Conservation (phyloP, 2,329 filamentous ascomycete genomes). For the Chrysoporthe austroafricana region DNA sequence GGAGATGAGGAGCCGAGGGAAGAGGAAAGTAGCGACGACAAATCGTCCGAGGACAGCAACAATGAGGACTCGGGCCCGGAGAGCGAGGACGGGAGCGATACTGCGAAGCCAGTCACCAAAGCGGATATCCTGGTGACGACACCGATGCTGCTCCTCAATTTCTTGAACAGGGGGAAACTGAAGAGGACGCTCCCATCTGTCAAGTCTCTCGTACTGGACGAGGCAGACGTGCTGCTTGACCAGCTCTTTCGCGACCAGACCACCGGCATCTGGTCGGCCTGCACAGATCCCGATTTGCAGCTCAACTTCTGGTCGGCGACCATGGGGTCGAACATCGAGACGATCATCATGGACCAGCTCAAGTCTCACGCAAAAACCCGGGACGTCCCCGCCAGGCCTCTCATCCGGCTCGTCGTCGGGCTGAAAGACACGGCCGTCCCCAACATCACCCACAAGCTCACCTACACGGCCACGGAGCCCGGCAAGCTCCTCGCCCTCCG, state of each 20-base stretch:
- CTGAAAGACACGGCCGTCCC: constrained; percentile 95
- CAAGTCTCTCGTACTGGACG: constrained; percentile 79
- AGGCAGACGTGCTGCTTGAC: constrained; percentile 93
- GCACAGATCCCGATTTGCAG: constrained; percentile 69
- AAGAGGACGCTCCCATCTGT: constrained; percentile 66
- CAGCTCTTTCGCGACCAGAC: constrained; percentile 90
- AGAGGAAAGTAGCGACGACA: constrained; percentile 43
- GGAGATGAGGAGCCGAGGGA: constrained; percentile 44
- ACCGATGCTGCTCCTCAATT: constrained; percentile 76
- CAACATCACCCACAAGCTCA: constrained; percentile 85
- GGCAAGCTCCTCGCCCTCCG: constrained; percentile 92
- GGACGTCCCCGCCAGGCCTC: constrained; percentile 46
- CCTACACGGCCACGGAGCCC: constrained; percentile 89
- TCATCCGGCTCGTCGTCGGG: constrained; percentile 89
- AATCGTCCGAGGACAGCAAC: constrained; percentile 35
- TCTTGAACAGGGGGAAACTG: constrained; percentile 55
- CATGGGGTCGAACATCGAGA: constrained; percentile 91
- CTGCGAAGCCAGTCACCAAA: constrained; percentile 61
- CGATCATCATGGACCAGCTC: constrained; percentile 72
- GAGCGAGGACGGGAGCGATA: constrained; percentile 38
- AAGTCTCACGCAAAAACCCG: constrained; percentile 52
- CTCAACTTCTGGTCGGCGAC: constrained; percentile 94
- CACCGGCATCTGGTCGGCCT: constrained; percentile 79
- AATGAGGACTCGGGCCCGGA: constrained; percentile 41
- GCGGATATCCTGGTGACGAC: constrained; percentile 82